Base-by-base conservation (phyloP, 2,329 filamentous ascomycete species). In the Aspergillus ochraceus region DNA sequence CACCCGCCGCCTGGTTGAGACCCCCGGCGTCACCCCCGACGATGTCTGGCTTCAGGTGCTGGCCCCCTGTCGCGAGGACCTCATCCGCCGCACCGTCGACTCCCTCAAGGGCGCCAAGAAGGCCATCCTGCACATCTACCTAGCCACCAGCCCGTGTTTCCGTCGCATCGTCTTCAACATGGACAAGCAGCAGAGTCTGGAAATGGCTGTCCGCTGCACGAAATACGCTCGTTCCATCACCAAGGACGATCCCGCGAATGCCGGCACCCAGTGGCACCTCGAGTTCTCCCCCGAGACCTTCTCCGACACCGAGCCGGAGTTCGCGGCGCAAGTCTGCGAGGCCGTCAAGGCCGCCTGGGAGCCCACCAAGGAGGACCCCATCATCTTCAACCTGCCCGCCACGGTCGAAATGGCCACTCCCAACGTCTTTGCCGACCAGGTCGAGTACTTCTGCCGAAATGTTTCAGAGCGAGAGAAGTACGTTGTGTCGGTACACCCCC, bases 381-480 rank as follows among this genome's bases (percentile, higher is more conserved):
- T 99, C 76, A 96, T 99, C 74, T 95, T 99, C 84, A 98, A 98
- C 80, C 84, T 99, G 54, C 94, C 95, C 0, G 94, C 95, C 1
- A 99, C 95, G 0, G 94, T 98, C 39, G 95, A 99, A 79, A 88
- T 97, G 88, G 80, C 91, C 0, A 97, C 95, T 0, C 93, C 93
- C 36, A 99, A 99, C 74, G 86, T 97, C 52, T 99, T 95, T 74
- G 95, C 95, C 53, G 95, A 99, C 73, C 90, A 96, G 79, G 91
- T 99, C 63, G 95, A 99, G 76, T 96, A 91, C 79, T 99, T 99
- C 78, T 96, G 92, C 81, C 86, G 83, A 55, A 84, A 94, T 74
- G 92, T 98, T 72, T 84, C 84, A 0, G 90, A 97, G 76, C 84
- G 93, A 55, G 89, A 97, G 70, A 95, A 92, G 80, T 84, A 97